Conservation (phyloP, 495 filamentous ascomycete genomes). For the Aspergillus leporis region DNA sequence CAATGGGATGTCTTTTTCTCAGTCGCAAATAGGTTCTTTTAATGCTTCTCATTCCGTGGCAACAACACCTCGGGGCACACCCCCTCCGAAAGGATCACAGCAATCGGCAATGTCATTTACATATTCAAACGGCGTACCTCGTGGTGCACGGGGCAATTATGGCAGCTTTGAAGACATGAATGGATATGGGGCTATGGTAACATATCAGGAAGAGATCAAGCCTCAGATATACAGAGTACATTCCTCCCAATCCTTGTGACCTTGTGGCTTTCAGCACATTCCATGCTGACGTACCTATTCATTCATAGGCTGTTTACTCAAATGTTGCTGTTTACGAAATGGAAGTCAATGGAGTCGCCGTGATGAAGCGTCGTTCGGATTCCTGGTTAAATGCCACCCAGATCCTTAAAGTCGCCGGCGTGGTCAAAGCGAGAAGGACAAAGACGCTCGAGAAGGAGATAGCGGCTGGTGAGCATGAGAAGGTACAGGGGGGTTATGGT, state of each 20-base stretch:
- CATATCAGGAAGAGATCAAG: constrained; percentile 55
- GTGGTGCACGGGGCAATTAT: constrained; percentile 37
- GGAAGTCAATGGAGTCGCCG: constrained; percentile 86
- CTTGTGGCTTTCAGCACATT: neutral
- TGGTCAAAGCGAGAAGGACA: constrained; percentile 94
- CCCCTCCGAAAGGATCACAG: constrained; percentile 47
- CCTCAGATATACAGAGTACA: constrained; percentile 79
- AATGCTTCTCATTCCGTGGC: constrained; percentile 52
- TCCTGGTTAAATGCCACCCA: constrained; percentile 95
- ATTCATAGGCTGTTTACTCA: constrained; percentile 82
- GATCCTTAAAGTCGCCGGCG: constrained; percentile 92
- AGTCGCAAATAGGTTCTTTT: constrained; percentile 51
- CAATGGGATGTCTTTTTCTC: constrained; percentile 43
- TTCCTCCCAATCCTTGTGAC: constrained; percentile 9
- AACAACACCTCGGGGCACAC: constrained; percentile 56
- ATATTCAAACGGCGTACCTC: constrained; percentile 39
- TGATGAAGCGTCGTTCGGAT: constrained; percentile 91
- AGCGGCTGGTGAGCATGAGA: constrained; percentile 91
- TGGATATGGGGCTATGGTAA: constrained; percentile 47
- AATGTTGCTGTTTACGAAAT: constrained; percentile 96
- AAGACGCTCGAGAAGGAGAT: constrained; percentile 99
- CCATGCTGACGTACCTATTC: constrained; percentile 15
- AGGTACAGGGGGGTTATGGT: constrained; percentile 96
- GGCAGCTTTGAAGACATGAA: constrained; percentile 50
- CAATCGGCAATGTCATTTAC: constrained; percentile 46